phyloP scores from a whole-genome alignment of 768 basidiomycete genomes.

The Amanita subjunquillea region DNA sequence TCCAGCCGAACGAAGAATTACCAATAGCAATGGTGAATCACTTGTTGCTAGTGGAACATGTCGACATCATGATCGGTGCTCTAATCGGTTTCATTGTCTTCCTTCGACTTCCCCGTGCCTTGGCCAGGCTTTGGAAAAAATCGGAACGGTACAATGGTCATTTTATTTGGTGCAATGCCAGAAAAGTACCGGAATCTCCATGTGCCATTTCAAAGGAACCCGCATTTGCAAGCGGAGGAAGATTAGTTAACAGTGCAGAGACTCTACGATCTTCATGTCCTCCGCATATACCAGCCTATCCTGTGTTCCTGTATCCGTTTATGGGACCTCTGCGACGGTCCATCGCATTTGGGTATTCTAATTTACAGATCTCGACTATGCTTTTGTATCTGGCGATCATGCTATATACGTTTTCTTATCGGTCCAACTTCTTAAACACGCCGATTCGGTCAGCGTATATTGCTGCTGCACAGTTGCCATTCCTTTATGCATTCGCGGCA shows the following conservation, averaged over 20 bases:
- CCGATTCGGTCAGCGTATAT: slow-evolving; percentile 42
- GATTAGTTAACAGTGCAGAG: slow-evolving; percentile 17
- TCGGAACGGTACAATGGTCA: slow-evolving; percentile 47
- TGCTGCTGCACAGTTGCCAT: slow-evolving; percentile 49
- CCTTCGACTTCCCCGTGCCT: slow-evolving; percentile 35
- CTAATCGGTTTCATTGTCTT: slow-evolving; percentile 30
- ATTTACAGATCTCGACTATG: slow-evolving; percentile 36
- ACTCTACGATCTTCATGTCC: slow-evolving; percentile 25
- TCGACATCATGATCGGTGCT: slow-evolving; percentile 36
- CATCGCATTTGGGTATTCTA: slow-evolving; percentile 37
- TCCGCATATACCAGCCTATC: slow-evolving; percentile 36
- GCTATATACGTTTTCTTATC: slow-evolving; percentile 38
- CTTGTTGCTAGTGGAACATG: slow-evolving; percentile 23
- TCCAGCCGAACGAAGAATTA: neutral
- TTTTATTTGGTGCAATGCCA: slow-evolving; percentile 25
- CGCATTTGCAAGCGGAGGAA: slow-evolving; percentile 9
- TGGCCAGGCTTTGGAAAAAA: slow-evolving; percentile 40
- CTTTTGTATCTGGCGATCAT: slow-evolving; percentile 34
- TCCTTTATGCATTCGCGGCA: slow-evolving; percentile 50
- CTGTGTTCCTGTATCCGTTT: slow-evolving; percentile 32
- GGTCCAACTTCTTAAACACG: slow-evolving; percentile 41
- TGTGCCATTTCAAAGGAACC: slow-evolving; percentile 23
- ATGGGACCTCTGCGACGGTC: slow-evolving; percentile 29
- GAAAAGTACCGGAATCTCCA: neutral
- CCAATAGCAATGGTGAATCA: neutral